Evolutionary conservation across 2,329 filamentous ascomycete species (phyloP).

Genomic region (Nemania abortiva): DNA sequence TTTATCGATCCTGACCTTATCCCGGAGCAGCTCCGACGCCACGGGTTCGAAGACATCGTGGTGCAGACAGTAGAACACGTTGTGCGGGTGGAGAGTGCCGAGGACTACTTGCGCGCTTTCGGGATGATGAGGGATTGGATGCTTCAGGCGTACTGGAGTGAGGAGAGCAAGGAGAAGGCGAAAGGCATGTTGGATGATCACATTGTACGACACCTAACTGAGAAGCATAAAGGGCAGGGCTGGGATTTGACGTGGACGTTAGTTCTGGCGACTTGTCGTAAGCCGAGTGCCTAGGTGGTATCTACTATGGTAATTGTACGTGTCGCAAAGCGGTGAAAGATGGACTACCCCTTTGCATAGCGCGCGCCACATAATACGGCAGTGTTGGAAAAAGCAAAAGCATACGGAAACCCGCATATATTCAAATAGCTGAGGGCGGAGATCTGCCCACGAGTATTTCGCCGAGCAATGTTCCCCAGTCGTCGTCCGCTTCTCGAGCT

Average conservation of each 20-base stretch:
- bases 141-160: constrained; percentile 55
- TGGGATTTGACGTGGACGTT: constrained; percentile 54
- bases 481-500: no score
- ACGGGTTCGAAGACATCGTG: constrained; percentile 56
- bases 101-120: constrained; percentile 53
- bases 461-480: no score
- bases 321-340: no score
- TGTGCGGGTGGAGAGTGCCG: constrained; percentile 51
- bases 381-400: no score
- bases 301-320: background rate
- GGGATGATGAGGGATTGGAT: constrained; percentile 57
- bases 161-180: constrained; percentile 56
- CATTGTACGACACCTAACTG: constrained; percentile 52
- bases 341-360: no score
- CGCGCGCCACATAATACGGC: no score
- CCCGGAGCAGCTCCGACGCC: constrained; percentile 50
- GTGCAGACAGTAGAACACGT: constrained; percentile 50
- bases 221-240: constrained; percentile 54
- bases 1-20: constrained; percentile 59
- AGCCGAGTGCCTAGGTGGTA: constrained; percentile 28
- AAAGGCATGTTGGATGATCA: constrained; percentile 50
- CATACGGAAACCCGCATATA: no score
- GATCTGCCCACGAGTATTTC: no score
- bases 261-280: constrained; percentile 48
- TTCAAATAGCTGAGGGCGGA: no score